These are phyloP conservation scores for Capillidium heterosporum DNA, from an alignment of 371 early-diverging fungal genomes.

Conservation along the genomic window DNA sequence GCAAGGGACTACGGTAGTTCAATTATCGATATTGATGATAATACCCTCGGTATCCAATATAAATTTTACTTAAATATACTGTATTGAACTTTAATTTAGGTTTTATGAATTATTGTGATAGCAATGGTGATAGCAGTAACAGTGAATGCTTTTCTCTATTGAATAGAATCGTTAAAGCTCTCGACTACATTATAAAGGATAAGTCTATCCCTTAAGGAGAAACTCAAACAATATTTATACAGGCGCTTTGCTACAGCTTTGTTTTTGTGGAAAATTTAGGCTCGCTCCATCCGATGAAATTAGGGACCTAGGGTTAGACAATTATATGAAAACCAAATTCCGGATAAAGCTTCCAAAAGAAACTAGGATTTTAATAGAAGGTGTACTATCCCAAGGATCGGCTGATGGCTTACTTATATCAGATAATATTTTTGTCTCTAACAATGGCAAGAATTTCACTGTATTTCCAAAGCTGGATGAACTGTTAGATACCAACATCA, in stretches of 20 bases:
- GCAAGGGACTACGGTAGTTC: conserved; percentile 59
- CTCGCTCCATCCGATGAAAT: conserved; percentile 55
- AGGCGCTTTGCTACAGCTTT: not conserved
- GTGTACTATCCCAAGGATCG: conserved; percentile 71
- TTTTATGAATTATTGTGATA: conserved; percentile 9
- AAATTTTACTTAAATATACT: no score
- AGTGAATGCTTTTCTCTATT: conserved; percentile 82
- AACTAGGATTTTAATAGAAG: conserved; percentile 75
- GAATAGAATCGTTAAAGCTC: conserved; percentile 59
- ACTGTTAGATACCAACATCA: conserved; percentile 54
- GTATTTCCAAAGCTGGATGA: conserved; percentile 72
- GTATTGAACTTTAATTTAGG: no score
- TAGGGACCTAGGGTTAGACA: conserved; percentile 42
- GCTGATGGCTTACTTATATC: conserved; percentile 50
- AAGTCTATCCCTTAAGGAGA: conserved; percentile 67
- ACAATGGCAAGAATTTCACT: conserved; percentile 58
- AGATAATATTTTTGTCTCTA: conserved; percentile 69
- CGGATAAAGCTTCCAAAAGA: conserved; percentile 48
- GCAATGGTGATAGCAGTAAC: conserved; percentile 65
- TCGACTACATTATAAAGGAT: conserved; percentile 45
- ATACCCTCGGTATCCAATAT: conserved; percentile 74
- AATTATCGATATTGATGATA: conserved; percentile 79
- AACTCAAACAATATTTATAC: conserved; percentile 45
- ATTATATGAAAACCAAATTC: conserved; percentile 46
- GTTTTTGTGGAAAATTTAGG: conserved; percentile 6